Conservation (phyloP, 129 eudicot species). For the Solidago caesia region DNA sequence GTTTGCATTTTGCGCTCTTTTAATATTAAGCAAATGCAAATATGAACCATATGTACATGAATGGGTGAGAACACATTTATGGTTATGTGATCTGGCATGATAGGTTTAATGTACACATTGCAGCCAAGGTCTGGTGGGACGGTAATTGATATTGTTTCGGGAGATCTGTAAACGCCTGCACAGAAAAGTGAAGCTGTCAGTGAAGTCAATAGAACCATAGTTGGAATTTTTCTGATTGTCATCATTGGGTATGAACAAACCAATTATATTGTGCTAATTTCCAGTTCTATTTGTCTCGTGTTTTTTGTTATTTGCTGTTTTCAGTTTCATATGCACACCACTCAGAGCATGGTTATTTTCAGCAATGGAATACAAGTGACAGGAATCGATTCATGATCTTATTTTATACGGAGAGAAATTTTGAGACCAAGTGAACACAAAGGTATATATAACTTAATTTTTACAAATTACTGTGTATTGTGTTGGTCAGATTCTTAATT, state of each 20-base stretch:
- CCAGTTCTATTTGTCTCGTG: not conserved
- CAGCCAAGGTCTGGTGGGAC: constrained; percentile 90
- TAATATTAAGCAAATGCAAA: not conserved
- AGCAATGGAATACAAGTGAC: too few relatives aligned
- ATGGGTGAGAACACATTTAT: constrained; percentile 1
- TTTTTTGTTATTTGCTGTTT: constrained; percentile 21
- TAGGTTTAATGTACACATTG: constrained; percentile 25
- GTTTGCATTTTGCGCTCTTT: constrained; percentile 21
- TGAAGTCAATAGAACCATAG: constrained; percentile 61
- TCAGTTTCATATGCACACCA: constrained; percentile 76
- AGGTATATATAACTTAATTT: too few relatives aligned
- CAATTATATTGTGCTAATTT: not conserved
- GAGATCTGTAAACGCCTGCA: constrained; percentile 66
- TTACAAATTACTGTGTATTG: too few relatives aligned
- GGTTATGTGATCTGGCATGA: constrained; percentile 12
- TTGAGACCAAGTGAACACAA: too few relatives aligned
- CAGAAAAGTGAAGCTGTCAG: constrained; percentile 62
- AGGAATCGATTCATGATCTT: too few relatives aligned
- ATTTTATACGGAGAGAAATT: too few relatives aligned
- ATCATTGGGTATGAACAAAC: constrained; percentile 58
- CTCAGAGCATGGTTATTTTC: constrained; percentile 84
- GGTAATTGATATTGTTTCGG: constrained; percentile 78
- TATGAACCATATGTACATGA: not conserved
- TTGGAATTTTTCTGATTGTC: constrained; percentile 63
- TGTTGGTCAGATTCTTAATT: too few relatives aligned